These are phyloP conservation scores for Psilocybe tampanensis DNA, from an alignment of 768 basidiomycete species.

Conservation along the genomic window DNA sequence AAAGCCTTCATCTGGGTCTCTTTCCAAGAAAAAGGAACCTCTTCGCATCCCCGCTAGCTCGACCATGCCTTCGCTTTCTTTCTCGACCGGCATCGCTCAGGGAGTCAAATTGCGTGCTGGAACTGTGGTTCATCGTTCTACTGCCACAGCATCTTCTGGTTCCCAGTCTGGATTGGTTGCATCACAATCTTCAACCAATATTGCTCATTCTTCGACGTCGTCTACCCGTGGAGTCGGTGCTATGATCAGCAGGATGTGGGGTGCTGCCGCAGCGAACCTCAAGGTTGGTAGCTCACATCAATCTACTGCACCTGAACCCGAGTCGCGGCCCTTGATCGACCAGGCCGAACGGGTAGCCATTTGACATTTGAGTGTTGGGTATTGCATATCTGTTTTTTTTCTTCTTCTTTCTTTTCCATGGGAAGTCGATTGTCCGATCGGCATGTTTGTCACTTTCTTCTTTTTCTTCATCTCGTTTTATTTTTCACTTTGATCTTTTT, in stretches of 20 bases:
- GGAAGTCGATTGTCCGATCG: not conserved
- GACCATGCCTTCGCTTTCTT: constrained; percentile 33
- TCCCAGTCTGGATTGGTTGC: not conserved
- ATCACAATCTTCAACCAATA: not conserved
- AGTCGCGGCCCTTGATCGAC: constrained; percentile 1
- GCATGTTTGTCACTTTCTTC: not conserved
- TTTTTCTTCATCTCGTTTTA: constrained; percentile 5
- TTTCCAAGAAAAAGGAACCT: constrained; percentile 16
- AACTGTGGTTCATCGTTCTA: constrained; percentile 19
- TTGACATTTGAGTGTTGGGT: too few relatives aligned
- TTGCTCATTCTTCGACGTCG: constrained; percentile 4
- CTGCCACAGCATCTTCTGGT: constrained; percentile 4
- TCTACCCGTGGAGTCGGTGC: constrained; percentile 37
- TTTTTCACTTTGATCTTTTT: not conserved
- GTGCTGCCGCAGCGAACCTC: constrained; percentile 44
- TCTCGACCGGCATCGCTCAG: constrained; percentile 10
- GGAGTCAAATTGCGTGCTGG: constrained; percentile 21
- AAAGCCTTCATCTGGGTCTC: constrained; percentile 15
- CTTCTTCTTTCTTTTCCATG: not conserved
- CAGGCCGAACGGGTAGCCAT: not conserved
- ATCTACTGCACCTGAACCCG: not conserved
- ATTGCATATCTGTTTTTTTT: not conserved
- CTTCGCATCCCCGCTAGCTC: constrained; percentile 29
- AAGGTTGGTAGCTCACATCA: constrained; percentile 17
- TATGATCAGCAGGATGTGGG: constrained; percentile 79